These are phyloP conservation scores for Boletus sp. DNA, from an alignment of 768 basidiomycete species.

Conservation along the genomic window DNA sequence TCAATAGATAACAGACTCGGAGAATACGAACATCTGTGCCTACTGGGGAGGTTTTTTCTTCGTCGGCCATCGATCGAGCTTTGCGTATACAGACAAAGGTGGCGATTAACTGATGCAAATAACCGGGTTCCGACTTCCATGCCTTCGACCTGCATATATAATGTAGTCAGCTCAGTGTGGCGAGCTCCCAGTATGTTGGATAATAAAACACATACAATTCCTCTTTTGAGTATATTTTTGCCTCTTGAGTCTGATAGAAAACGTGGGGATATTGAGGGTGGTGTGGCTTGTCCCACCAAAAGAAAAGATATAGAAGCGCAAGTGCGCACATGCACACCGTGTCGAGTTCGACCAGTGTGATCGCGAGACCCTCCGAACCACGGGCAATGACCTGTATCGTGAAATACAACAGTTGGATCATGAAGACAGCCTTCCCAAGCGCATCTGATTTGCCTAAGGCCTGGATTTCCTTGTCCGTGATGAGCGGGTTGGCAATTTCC, in stretches of 20 bases:
- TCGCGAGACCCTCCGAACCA: background rate
- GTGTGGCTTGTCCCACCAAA: constrained; percentile 2
- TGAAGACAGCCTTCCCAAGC: background rate
- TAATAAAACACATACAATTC: background rate
- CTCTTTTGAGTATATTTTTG: background rate
- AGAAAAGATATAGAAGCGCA: background rate
- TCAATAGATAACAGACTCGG: background rate
- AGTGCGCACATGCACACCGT: background rate
- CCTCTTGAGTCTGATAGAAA: background rate
- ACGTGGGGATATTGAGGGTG: background rate
- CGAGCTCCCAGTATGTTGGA: background rate
- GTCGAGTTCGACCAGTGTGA: constrained; percentile 3
- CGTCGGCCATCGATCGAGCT: background rate
- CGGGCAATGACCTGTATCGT: background rate
- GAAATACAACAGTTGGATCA: background rate
- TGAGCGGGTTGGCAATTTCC: background rate
- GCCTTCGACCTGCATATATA: background rate
- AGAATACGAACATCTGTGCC: background rate
- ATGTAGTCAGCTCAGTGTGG: background rate
- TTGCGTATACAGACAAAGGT: background rate
- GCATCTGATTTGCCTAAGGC: background rate
- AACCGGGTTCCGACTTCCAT: background rate
- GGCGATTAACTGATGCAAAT: background rate
- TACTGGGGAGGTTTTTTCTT: background rate
- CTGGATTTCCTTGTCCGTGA: background rate